Evolutionary conservation across 1,139 yeast species (phyloP), one percentile per base, ranked within the genome.

Genomic region (Yamadazyma triangularis): DNA sequence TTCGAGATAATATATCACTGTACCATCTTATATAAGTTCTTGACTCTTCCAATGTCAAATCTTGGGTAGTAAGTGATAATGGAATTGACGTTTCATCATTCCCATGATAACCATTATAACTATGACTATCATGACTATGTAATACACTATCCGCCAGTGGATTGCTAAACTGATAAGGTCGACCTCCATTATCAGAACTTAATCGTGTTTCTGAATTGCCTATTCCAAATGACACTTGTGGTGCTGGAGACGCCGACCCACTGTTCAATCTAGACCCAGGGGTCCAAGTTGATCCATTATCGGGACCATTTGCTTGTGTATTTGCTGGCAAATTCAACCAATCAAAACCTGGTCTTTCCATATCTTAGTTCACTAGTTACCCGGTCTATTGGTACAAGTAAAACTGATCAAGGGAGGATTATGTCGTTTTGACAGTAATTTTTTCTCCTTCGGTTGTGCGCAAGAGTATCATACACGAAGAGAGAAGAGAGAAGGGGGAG

Each of bases 11-110:
- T 11, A 83, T 77, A 46, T 79, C 81, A 45, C 79, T 77, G 49
- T 82, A 83, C 93, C 93, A 83, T 44, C 91, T 59, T 51, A 81
- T 64, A 52, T 83, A 83, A 0, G 91, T 81, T 45, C 77, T 77
- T 3, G 78, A 71, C 46, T 83, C 93, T 38, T 76, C 77, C 11
- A 64, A 60, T 0, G 86, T 69, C 26, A 83, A 60, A 31, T 81
- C 84, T 31, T 71, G 74, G 1, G 77, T 71, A 1, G 79, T 68
- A 15, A 83, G 56, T 2, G 87, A 75, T 27, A 82, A 56, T 0
- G 89, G 87, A 3, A 78, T 69, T 19, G 60, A 41, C 2, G 45
- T 35, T 22, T 46, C 33, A 23, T 31, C 29, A 11, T 27, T 25
- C 23, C 20, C 21, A 13, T 8, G 28, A n/a, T 23, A 26, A 18